Conservation (phyloP, 345 rosid genomes). For the Eutrema japonicum region DNA sequence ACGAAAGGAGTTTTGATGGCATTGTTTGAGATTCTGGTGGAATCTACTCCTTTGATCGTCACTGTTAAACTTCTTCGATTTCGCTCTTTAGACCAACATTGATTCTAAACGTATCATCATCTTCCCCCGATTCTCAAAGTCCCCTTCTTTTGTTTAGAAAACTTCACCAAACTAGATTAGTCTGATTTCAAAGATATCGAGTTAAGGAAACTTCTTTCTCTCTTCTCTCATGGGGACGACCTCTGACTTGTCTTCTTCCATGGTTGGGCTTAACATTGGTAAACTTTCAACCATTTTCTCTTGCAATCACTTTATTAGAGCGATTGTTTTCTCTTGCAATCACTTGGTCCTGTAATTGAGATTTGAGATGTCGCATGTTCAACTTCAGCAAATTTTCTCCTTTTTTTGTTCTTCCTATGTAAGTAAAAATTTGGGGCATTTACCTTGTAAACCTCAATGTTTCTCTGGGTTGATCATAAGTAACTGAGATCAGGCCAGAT, state of each 20-base stretch:
- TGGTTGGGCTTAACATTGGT: too few relatives aligned
- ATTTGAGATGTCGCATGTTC: background rate
- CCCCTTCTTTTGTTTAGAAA: too few relatives aligned
- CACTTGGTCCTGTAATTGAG: background rate
- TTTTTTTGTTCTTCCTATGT: too few relatives aligned
- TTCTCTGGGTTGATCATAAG: background rate
- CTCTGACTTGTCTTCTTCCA: slow-evolving; percentile 44
- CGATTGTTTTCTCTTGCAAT: too few relatives aligned
- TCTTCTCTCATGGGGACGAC: slow-evolving; percentile 39
- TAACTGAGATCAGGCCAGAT: background rate
- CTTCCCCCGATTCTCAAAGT: background rate
- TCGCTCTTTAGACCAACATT: background rate
- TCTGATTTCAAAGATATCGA: slow-evolving; percentile 7
- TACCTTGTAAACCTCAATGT: background rate
- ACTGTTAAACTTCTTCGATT: background rate
- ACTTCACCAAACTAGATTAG: background rate
- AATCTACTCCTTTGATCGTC: too few relatives aligned
- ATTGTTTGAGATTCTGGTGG: too few relatives aligned
- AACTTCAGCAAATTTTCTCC: background rate
- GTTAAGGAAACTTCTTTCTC: background rate
- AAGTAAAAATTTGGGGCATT: too few relatives aligned
- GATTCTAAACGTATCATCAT: background rate
- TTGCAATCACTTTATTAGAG: too few relatives aligned
- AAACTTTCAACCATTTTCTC: too few relatives aligned
- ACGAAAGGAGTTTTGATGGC: too few relatives aligned